A percentile compares a stretch with the other conserved stretches of the same genome.
These are phyloP conservation scores for Micractinium sp. DNA, from an alignment of 139 green algal genomes.

Conservation along the genomic window DNA sequence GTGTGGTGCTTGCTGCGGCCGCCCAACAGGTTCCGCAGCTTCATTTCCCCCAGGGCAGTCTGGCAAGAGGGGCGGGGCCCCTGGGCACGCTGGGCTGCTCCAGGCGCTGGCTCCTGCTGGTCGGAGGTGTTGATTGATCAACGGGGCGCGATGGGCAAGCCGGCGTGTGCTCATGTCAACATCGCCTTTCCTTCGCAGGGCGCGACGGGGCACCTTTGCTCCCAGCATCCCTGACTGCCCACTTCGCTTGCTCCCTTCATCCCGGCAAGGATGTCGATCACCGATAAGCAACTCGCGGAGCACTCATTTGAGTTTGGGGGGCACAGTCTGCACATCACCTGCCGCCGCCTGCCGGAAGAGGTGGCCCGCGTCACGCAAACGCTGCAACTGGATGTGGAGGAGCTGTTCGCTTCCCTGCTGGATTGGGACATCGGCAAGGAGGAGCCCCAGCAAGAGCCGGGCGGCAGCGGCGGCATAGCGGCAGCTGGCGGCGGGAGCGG, in stretches of 20 bases:
- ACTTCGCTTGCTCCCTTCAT: no score
- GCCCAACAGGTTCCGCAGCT: conserved; percentile 14
- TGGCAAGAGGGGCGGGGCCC: not conserved
- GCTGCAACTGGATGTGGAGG: conserved; percentile 34
- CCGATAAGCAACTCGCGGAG: not conserved
- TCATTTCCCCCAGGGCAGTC: not conserved
- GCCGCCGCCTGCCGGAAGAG: conserved; percentile 19
- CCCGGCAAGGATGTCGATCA: not conserved
- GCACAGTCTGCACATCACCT: not conserved
- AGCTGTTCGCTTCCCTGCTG: conserved; percentile 20
- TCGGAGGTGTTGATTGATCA: no score
- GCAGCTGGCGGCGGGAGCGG: not conserved
- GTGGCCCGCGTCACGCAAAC: conserved; percentile 29
- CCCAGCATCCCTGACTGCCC: not conserved
- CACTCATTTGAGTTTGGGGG: not conserved
- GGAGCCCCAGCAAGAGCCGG: not conserved
- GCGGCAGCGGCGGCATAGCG: not conserved
- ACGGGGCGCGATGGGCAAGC: no score
- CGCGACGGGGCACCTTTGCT: not conserved
- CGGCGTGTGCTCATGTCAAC: no score
- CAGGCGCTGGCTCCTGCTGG: no score
- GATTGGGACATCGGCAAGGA: conserved; percentile 15
- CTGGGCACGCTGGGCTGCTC: no score
- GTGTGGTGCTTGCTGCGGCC: not conserved
- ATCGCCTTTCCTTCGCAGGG: not conserved